A percentile compares a stretch with the other conserved stretches of the same genome.
Conservation (phyloP, 2,329 filamentous ascomycete genomes). For the Rutstroemia sp. region DNA sequence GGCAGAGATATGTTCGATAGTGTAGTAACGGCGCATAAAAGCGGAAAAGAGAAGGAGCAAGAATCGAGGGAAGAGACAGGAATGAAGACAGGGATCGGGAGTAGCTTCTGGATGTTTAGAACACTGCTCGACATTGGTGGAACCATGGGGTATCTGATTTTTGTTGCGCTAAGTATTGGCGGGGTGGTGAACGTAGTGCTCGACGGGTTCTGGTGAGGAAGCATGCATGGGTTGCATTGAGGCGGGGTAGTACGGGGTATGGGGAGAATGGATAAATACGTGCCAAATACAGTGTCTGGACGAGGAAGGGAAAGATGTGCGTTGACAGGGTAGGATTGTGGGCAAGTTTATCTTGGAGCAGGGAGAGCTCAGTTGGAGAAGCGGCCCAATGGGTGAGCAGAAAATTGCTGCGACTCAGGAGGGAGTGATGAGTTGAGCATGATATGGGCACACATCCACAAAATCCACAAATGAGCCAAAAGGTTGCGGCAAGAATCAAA, state of each 20-base stretch:
- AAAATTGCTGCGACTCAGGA: no score
- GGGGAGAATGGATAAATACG: background rate
- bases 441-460: no score
- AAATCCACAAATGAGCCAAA: no score
- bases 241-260: background rate
- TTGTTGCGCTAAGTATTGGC: background rate
- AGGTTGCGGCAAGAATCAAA: no score
- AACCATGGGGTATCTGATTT: background rate
- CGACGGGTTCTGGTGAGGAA: background rate
- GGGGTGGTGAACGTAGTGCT: background rate
- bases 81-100: background rate
- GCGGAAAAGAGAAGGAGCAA: background rate
- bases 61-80: background rate
- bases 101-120: no score
- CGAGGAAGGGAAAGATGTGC: no score
- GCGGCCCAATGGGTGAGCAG: no score
- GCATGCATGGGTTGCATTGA: background rate
- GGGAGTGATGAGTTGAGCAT: no score
- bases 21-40: background rate
- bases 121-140: background rate
- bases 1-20: background rate
- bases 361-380: no score
- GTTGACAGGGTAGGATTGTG: no score
- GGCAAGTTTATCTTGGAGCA: no score
- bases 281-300: background rate